phyloP scores from a whole-genome alignment of 1,284 basidiomycete genomes.

The Microbotryum intermedium region DNA sequence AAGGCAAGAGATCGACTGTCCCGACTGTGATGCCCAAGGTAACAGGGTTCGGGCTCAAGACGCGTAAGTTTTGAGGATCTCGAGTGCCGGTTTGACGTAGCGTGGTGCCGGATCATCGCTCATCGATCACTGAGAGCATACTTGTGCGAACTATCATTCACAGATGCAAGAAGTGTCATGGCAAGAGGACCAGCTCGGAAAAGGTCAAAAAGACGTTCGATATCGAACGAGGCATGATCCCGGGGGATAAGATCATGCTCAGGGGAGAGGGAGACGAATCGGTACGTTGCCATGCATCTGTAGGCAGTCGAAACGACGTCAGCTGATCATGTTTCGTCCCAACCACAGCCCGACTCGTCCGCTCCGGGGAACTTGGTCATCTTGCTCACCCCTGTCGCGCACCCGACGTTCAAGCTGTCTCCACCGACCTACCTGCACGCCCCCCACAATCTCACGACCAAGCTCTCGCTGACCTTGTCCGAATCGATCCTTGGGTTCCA shows the following conservation, averaged over 20 bases:
- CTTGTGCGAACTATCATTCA: neutral
- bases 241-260: conserved; percentile 77
- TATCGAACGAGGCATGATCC: conserved; percentile 79
- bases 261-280: conserved; percentile 83
- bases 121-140: neutral
- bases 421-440: conserved; percentile 38
- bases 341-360: conserved; percentile 15
- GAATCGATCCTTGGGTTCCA: conserved; percentile 86
- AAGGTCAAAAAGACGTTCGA: conserved; percentile 79
- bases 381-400: conserved; percentile 57
- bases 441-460: conserved; percentile 44
- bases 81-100: neutral
- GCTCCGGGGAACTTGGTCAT: conserved; percentile 60
- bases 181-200: conserved; percentile 70
- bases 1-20: conserved; percentile 51
- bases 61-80: conserved; percentile 50
- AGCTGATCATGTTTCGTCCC: neutral
- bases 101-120: neutral
- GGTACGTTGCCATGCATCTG: conserved; percentile 44
- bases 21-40: conserved; percentile 71
- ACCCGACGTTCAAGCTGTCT: conserved; percentile 70
- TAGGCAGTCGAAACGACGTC: neutral
- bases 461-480: conserved; percentile 63
- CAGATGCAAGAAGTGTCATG: conserved; percentile 95
- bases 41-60: conserved; percentile 80